Base-by-base conservation (phyloP, 2,329 filamentous ascomycete species). In the Pyrenochaeta sp. region DNA sequence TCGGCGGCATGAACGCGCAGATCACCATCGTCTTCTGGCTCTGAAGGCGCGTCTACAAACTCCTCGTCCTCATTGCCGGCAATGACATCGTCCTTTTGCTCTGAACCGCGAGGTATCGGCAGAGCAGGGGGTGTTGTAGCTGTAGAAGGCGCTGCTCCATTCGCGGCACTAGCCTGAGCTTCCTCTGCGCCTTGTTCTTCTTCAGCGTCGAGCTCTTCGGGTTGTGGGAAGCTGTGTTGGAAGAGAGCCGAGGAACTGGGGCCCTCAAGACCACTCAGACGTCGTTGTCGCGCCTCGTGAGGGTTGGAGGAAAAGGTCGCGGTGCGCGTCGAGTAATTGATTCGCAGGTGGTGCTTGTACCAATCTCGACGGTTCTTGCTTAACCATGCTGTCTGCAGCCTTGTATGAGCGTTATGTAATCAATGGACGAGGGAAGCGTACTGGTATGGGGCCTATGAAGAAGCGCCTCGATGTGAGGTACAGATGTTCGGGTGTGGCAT, bases 381-480 rank as follows among this genome's bases (percentile, higher is more conserved):
- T 48, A 88, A 78, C 86, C 86, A 89, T 51, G 84, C 85, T 63
- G 85, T 83, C 39, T 75, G 46, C 49, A 29, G 36, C 35, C 17
- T 36, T 32, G 30, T 29, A 53, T 68, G 43, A 69, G 66, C 46
- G 37, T 23, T 37, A 51, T 35, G 45, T 45, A 18, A 50, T 12
- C 30, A 37, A n/a, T 32, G 47, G n/a, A 20, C 36, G 21, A 43
- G 35, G 55, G 31, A 32, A 42, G 60, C 70, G 49, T 69, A 75
- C 72, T 18, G 86, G 86, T 31, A 88, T 85, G 31, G 86, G 86
- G 0, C 86, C 86, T 53, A 89, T 86, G 73, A 89, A 89, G 73
- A 83, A 83, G 49, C 86, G 83, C 49, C 83, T 80, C 45, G 81
- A 84, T 6, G 86, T 88, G 61, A 86, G 75, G 72, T 88, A 81